These are phyloP conservation scores for Colletotrichum abscissum DNA, from an alignment of 2,329 filamentous ascomycete species.

Conservation along the genomic window DNA sequence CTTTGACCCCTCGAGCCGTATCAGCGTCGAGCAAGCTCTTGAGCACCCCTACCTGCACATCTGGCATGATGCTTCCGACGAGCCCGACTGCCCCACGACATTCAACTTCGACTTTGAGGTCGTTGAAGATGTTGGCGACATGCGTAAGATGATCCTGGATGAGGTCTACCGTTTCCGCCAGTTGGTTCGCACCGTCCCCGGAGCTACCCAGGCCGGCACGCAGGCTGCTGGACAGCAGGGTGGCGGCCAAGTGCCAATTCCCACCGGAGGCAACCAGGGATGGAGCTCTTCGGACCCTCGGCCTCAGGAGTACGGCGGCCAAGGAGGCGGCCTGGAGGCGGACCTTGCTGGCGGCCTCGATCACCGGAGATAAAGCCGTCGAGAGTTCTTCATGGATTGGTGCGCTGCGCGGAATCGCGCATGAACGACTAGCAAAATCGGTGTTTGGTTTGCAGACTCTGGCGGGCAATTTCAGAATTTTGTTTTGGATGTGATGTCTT, in stretches of 20 bases:
- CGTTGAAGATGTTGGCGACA: slow-evolving; percentile 93
- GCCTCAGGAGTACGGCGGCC: slow-evolving; percentile 67
- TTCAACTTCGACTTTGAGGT: slow-evolving; percentile 99
- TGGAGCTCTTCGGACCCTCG: slow-evolving; percentile 71
- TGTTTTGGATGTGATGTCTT: slow-evolving; percentile 1
- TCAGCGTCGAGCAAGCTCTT: slow-evolving; percentile 93
- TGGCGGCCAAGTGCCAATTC: slow-evolving; percentile 63
- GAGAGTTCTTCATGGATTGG: background rate
- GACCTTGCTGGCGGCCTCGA: slow-evolving; percentile 71
- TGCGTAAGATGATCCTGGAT: slow-evolving; percentile 97
- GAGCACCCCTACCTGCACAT: slow-evolving; percentile 97
- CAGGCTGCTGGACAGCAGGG: slow-evolving; percentile 47
- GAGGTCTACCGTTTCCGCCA: slow-evolving; percentile 90
- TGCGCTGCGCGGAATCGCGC: background rate
- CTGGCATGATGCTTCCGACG: slow-evolving; percentile 98
- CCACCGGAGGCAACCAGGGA: slow-evolving; percentile 55
- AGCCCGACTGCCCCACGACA: slow-evolving; percentile 90
- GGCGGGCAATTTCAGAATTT: background rate
- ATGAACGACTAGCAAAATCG: slow-evolving; percentile 6
- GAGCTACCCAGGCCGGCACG: slow-evolving; percentile 43
- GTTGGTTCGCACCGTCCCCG: slow-evolving; percentile 63
- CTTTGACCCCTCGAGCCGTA: slow-evolving; percentile 93
- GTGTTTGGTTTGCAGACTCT: slow-evolving; percentile 11
- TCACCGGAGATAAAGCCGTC: slow-evolving; percentile 42
- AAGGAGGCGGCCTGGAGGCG: slow-evolving; percentile 64